A percentile compares a stretch with the other conserved stretches of the same genome.
Evolutionary conservation across 2,329 filamentous ascomycete genomes (phyloP).

Genomic region (Apiospora sp.): DNA sequence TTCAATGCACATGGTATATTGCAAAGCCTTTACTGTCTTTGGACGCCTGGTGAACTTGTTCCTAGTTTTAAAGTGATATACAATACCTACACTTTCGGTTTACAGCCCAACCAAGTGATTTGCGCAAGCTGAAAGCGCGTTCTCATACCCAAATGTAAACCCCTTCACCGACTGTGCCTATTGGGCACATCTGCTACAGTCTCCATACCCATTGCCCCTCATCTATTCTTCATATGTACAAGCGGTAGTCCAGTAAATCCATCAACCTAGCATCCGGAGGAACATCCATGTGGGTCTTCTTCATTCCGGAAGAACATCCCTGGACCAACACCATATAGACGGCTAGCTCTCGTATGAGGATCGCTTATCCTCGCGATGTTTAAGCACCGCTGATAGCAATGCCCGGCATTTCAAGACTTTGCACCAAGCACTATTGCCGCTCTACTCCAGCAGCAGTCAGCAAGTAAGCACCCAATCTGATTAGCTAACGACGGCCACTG

Average conservation of each 20-base stretch:
- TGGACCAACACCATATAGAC: not conserved
- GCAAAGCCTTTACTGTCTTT: not conserved
- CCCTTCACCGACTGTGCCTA: not conserved
- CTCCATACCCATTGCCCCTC: not conserved
- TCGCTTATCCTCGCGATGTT: no score
- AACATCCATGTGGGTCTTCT: not conserved
- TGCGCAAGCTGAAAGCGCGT: not conserved
- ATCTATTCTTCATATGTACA: not conserved
- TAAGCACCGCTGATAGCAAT: not conserved
- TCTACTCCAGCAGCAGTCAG: not conserved
- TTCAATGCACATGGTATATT: not conserved
- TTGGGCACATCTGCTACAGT: not conserved
- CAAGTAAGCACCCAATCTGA: not conserved
- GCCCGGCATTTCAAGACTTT: not conserved
- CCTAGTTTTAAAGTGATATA: no score
- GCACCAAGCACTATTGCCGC: not conserved
- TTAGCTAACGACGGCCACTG: not conserved
- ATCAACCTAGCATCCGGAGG: not conserved
- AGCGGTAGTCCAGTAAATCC: not conserved
- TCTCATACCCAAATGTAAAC: not conserved
- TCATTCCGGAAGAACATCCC: constrained; percentile 9
- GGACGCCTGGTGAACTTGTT: not conserved
- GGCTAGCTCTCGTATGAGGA: not conserved
- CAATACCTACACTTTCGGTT: no score
- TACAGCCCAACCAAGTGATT: not conserved